A percentile compares a stretch with the other conserved stretches of the same genome.
Conservation (phyloP, 2,329 filamentous ascomycete genomes). For the Pseudocercospora eumusae region DNA sequence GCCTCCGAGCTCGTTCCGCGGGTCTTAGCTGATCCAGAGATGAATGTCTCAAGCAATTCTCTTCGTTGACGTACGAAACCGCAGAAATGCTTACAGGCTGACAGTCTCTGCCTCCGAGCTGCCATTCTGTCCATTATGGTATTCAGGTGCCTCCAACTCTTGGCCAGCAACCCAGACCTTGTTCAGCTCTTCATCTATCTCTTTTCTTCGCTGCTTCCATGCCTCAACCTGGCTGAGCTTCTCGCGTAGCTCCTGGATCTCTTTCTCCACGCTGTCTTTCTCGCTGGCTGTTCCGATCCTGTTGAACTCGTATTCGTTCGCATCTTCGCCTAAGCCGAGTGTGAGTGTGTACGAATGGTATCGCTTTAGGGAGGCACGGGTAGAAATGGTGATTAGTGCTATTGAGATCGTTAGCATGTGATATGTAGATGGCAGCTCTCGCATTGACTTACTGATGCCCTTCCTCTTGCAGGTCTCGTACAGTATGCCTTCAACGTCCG, state of each 20-base stretch:
- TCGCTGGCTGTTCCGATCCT: slow-evolving; percentile 91
- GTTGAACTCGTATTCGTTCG: slow-evolving; percentile 89
- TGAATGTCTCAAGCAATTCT: neutral
- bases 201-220: slow-evolving; percentile 75
- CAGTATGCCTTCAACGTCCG: slow-evolving; percentile 88
- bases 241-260: slow-evolving; percentile 80
- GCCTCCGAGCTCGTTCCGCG: no score
- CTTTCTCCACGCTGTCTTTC: slow-evolving; percentile 89
- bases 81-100: slow-evolving; percentile 11
- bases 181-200: slow-evolving; percentile 80
- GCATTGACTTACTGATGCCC: slow-evolving; percentile 74
- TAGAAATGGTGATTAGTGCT: slow-evolving; percentile 94
- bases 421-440: neutral
- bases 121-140: slow-evolving; percentile 19
- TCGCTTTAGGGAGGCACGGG: slow-evolving; percentile 88
- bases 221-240: slow-evolving; percentile 76
- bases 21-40: neutral
- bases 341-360: slow-evolving; percentile 92
- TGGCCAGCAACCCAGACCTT: slow-evolving; percentile 60
- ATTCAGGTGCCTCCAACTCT: slow-evolving; percentile 34
- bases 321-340: slow-evolving; percentile 75
- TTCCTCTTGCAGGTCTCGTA: slow-evolving; percentile 92
- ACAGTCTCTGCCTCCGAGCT: slow-evolving; percentile 21
- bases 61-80: neutral
- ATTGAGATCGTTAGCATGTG: slow-evolving; percentile 10